Evolutionary conservation across 2,329 filamentous ascomycete genomes (phyloP).

Genomic region (Botrytis medusae): DNA sequence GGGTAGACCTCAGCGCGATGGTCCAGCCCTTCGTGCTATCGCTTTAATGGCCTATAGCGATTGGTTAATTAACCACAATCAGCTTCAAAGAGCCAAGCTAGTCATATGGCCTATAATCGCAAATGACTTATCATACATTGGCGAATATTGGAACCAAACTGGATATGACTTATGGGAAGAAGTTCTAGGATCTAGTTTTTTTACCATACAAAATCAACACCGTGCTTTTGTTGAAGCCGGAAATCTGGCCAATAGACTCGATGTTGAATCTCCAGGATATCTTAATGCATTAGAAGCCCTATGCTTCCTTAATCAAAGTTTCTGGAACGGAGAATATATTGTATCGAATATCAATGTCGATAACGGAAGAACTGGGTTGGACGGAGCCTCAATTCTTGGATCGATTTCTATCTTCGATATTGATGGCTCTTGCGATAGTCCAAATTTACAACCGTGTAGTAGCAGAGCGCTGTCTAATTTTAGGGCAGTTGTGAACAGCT

Average conservation of each 20-base stretch:
- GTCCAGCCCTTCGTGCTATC: constrained; percentile 72
- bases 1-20: constrained; percentile 74
- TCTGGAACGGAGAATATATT: constrained; percentile 68
- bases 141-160: constrained; percentile 65
- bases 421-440: constrained; percentile 62
- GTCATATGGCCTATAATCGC: constrained; percentile 71
- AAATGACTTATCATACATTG: constrained; percentile 74
- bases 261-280: constrained; percentile 59
- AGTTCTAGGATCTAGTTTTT: constrained; percentile 74
- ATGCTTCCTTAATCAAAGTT: constrained; percentile 68
- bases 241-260: constrained; percentile 61
- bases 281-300: constrained; percentile 66
- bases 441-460: constrained; percentile 67
- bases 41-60: constrained; percentile 72
- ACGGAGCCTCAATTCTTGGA: constrained; percentile 67
- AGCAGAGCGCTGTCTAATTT: constrained; percentile 67
- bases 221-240: constrained; percentile 61
- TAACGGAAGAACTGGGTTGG: constrained; percentile 64
- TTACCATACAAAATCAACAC: constrained; percentile 69
- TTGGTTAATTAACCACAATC: constrained; percentile 65
- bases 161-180: constrained; percentile 84
- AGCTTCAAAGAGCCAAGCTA: constrained; percentile 43
- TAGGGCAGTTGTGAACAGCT: constrained; percentile 71
- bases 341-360: constrained; percentile 67
- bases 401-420: constrained; percentile 71